These are phyloP conservation scores for Fusarium sp. DNA, from an alignment of 2,329 filamentous ascomycete genomes.

Conservation along the genomic window DNA sequence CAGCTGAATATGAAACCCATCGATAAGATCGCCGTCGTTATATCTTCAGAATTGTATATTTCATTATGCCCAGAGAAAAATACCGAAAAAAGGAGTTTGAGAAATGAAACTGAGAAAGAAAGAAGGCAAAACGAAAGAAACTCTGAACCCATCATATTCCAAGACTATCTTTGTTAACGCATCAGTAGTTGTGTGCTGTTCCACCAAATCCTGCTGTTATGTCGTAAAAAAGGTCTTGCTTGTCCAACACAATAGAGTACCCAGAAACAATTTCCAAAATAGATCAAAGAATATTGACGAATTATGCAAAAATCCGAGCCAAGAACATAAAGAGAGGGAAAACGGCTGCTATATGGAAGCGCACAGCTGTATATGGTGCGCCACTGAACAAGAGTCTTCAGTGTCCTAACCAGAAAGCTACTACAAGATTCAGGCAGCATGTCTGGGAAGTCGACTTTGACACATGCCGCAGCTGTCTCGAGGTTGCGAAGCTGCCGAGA, in stretches of 20 bases:
- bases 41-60: background rate
- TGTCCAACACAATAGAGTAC: constrained; percentile 3
- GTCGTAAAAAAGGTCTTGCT: constrained; percentile 13
- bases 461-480: constrained; percentile 16
- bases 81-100: background rate
- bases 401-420: background rate
- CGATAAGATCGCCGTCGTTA: background rate
- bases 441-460: background rate
- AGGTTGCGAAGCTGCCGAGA: constrained; percentile 23
- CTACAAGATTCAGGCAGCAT: background rate
- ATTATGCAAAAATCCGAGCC: background rate
- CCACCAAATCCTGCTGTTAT: constrained; percentile 31
- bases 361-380: background rate
- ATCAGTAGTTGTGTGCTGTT: constrained; percentile 38
- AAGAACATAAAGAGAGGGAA: constrained; percentile 1
- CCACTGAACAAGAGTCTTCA: background rate
- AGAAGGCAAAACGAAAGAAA: background rate
- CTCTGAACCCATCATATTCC: constrained; percentile 12
- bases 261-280: background rate
- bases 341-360: constrained; percentile 18
- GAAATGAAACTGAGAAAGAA: background rate
- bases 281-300: background rate
- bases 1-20: background rate
- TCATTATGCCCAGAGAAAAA: background rate
- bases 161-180: constrained; percentile 1